Evolutionary conservation across 2,329 filamentous ascomycete genomes (phyloP).

Genomic region (Botryosphaeria agaves): DNA sequence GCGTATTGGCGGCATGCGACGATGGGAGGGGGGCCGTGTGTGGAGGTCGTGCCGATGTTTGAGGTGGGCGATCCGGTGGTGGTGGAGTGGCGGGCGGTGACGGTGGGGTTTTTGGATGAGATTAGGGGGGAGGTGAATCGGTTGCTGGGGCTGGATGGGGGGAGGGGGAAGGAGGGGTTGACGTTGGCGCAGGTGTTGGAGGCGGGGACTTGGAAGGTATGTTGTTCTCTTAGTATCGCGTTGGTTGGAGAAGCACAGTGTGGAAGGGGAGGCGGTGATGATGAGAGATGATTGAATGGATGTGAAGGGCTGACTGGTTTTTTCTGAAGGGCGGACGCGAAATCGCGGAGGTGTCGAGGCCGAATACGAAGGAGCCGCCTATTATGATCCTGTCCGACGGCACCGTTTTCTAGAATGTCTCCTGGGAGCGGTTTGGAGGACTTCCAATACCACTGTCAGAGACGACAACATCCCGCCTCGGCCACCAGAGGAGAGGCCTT

Average conservation of each 20-base stretch:
- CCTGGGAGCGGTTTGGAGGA: too few relatives aligned
- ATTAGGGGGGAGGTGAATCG: constrained; percentile 52
- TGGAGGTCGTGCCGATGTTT: constrained; percentile 61
- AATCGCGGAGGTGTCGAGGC: constrained; percentile 84
- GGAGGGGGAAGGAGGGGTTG: constrained; percentile 53
- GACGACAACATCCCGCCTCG: too few relatives aligned
- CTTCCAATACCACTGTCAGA: too few relatives aligned
- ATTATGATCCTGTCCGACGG: constrained; percentile 95
- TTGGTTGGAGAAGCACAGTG: too few relatives aligned
- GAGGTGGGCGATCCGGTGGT: constrained; percentile 59
- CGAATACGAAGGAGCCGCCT: constrained; percentile 90
- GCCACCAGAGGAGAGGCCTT: too few relatives aligned
- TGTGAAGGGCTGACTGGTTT: too few relatives aligned
- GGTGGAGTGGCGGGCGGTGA: constrained; percentile 63
- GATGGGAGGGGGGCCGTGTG: constrained; percentile 51
- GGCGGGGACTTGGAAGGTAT: constrained; percentile 94
- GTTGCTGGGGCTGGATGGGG: constrained; percentile 48
- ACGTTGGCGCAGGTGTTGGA: constrained; percentile 79
- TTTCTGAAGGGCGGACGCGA: constrained; percentile 72
- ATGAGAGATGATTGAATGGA: constrained; percentile 15
- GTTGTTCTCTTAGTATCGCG: constrained; percentile 9
- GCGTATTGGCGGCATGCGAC: constrained; percentile 54
- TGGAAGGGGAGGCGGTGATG: background rate
- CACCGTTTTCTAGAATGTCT: constrained; percentile 76
- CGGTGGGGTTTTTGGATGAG: constrained; percentile 57